Conservation (phyloP, 2,329 filamentous ascomycete genomes). For the Calycina marina region DNA sequence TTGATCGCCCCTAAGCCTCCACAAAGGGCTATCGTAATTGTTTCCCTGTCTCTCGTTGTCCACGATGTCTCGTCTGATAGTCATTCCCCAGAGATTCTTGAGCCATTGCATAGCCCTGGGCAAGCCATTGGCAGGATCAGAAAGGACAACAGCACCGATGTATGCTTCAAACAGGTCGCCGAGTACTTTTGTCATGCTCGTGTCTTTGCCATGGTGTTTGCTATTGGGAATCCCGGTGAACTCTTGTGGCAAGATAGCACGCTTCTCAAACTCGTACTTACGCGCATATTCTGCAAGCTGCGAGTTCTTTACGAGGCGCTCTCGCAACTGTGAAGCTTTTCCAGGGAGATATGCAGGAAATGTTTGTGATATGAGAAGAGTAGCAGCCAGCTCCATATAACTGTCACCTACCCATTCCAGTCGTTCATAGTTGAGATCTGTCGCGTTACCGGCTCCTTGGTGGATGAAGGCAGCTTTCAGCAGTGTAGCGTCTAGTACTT, state of each 20-base stretch:
- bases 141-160: conserved; percentile 62
- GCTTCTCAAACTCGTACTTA: conserved; percentile 55
- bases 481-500: conserved; percentile 42
- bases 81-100: conserved; percentile 56
- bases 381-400: conserved; percentile 65
- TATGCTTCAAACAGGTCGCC: conserved; percentile 90
- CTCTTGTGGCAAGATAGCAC: conserved; percentile 32
- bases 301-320: conserved; percentile 66
- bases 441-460: conserved; percentile 14
- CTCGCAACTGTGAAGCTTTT: conserved; percentile 59
- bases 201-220: conserved; percentile 21
- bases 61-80: conserved; percentile 40
- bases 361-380: conserved; percentile 58
- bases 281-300: conserved; percentile 57
- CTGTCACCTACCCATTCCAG: conserved; percentile 85
- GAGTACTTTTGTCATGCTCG: conserved; percentile 54
- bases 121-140: conserved; percentile 49
- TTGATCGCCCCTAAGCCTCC: conserved; percentile 14
- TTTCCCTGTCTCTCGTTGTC: conserved; percentile 20
- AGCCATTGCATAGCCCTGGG: conserved; percentile 54
- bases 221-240: not conserved
- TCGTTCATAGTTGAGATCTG: conserved; percentile 50
- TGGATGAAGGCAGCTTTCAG: conserved; percentile 55
- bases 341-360: conserved; percentile 54
- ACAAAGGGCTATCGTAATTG: conserved; percentile 16